Percentiles rank a stretch among this genome's conserved stretches.
Conservation (phyloP, 805 yeast species). For the Hagleromyces aurorensis region DNA sequence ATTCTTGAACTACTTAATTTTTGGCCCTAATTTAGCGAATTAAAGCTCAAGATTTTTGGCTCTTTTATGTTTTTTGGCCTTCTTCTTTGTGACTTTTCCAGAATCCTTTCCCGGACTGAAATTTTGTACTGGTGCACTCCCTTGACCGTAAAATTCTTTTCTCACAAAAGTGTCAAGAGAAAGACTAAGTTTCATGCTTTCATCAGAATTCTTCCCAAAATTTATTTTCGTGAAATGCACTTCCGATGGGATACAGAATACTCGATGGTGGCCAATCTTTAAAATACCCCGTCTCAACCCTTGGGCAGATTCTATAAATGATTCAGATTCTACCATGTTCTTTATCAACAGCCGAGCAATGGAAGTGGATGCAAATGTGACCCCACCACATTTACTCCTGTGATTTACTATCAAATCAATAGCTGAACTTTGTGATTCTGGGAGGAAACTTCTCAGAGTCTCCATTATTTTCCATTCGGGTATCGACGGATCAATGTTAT, state of each 20-base stretch:
- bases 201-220: conserved; percentile 18
- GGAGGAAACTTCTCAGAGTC: too few species aligned
- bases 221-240: conserved; percentile 17
- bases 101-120: conserved; percentile 7
- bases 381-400: conserved; percentile 22
- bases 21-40: too few species aligned
- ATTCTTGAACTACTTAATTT: too few species aligned
- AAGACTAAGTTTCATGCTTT: conserved; percentile 17
- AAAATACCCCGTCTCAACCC: conserved; percentile 16
- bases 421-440: too few species aligned
- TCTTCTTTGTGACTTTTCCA: conserved; percentile 15
- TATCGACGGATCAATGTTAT: conserved; percentile 60
- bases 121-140: conserved; percentile 7
- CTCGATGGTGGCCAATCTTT: conserved; percentile 13
- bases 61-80: conserved; percentile 9
- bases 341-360: too few species aligned
- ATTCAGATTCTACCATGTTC: too few species aligned
- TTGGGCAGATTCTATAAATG: conserved; percentile 4
- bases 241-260: conserved; percentile 19
- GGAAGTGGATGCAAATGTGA: too few species aligned
- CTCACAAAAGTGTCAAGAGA: conserved; percentile 12
- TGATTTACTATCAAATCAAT: conserved; percentile 19
- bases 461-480: conserved; percentile 58
- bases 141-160: conserved; percentile 5
- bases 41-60: conserved; percentile 5